Base-by-base conservation (phyloP, 139 green algal species). In the Micromonas commoda region DNA sequence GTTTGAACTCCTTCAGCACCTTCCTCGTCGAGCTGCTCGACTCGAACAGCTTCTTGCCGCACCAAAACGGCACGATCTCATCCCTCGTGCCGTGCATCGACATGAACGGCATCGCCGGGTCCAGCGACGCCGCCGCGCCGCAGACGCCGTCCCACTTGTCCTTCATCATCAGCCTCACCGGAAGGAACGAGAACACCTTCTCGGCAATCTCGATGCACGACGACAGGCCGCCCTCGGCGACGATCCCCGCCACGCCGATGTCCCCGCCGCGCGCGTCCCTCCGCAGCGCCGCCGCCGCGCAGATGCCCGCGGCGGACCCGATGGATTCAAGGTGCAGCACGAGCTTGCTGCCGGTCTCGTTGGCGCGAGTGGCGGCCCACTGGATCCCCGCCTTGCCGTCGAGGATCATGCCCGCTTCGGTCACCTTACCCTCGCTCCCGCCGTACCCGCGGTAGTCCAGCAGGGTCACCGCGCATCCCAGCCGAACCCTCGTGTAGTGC, bases 401-500 rank as follows among this genome's bases (percentile, higher is more conserved):
- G 29, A 26, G 37, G 51, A 38, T 74, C 26, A 80, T 29, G 24
- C 73, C 73, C 3, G 23, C 3, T 51, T 80, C 73, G 38, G 29
- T 72, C 32, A 51, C 35, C 24, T 20, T 51, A 13, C 73, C 73
- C 19, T 78, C 26, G 31, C 31, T 71, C 24, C 73, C 61, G 52
- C 73, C 73, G 29, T 80, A 80, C 5, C 73, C 73, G 45, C 73
- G 39, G 73, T 80, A 80, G 31, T 71, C 61, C 16, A 80, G n/a
- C 29, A 80, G 65, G 3, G 61, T 38, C 28, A 80, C 73, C 16
- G 23, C 38, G 51, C 51, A 74, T 23, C 73, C 67, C 13, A 75
- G 34, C 34, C 19, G 5, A 6, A 60, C 19, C 31, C 67, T 16
- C 13, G 64, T 6, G 32, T 39, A 23, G 6, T 53, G 67, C 67